Percentiles rank a stretch among this genome's conserved stretches.
These are phyloP conservation scores for Plasmodium berghei DNA, from an alignment of 169 alveolate genomes.

Conservation along the genomic window DNA sequence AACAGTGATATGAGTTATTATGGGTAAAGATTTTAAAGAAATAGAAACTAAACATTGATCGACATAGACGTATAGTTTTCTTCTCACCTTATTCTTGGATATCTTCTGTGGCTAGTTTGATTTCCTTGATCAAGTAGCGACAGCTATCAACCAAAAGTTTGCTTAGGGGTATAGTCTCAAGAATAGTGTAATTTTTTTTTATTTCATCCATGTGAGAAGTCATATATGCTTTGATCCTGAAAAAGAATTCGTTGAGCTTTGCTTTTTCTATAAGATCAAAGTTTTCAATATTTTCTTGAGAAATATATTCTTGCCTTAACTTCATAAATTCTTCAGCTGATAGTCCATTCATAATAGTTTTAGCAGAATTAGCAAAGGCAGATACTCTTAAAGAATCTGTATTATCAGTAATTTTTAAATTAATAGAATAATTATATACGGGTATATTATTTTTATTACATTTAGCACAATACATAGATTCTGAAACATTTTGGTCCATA, in stretches of 20 bases:
- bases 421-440: conserved; percentile 79
- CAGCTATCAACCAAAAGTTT: conserved; percentile 54
- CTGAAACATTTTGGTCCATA: conserved; percentile 7
- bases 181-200: conserved; percentile 49
- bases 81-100: too few relatives aligned
- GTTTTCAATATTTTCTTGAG: conserved; percentile 57
- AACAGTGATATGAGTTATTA: too few relatives aligned
- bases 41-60: too few relatives aligned
- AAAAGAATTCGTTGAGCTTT: conserved; percentile 54
- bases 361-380: conserved; percentile 81
- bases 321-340: conserved; percentile 71
- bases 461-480: conserved; percentile 80
- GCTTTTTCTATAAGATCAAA: conserved; percentile 50
- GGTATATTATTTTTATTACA: conserved; percentile 79
- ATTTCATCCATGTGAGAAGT: conserved; percentile 74
- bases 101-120: too few relatives aligned
- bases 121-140: conserved; percentile 7
- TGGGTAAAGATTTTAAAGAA: too few relatives aligned
- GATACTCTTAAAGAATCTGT: conserved; percentile 83
- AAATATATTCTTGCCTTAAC: conserved; percentile 39
- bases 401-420: conserved; percentile 81
- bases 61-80: too few relatives aligned
- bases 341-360: conserved; percentile 73
- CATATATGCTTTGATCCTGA: conserved; percentile 62
- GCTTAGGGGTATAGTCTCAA: conserved; percentile 29